Base-by-base conservation (phyloP, 805 yeast species). In the Metschnikowia borealis region DNA sequence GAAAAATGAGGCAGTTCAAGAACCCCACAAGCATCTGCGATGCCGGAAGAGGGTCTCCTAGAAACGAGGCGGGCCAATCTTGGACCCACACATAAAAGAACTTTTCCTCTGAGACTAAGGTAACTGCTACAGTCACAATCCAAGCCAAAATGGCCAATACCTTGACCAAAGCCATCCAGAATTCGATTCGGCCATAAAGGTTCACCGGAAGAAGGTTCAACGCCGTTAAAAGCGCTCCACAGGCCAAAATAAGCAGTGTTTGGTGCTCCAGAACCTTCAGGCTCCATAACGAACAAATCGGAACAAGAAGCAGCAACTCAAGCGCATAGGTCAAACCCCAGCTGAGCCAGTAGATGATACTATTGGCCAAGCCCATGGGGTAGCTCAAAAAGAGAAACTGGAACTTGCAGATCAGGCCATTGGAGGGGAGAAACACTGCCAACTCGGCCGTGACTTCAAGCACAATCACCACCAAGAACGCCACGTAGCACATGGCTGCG, bases 271-370 rank as follows among this genome's bases (percentile, higher is more conserved):
- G 33, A 3, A 46, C 40, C 20, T 39, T 50, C 6, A 46, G 44
- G 23, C 31, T 26, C 64, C 64, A 62, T 36, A 47, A 57, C 17
- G 51, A 29, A 32, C 59, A 50, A 4, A 58, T 51, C 7, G 56
- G 41, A 33, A 47, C 54, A 18, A 61, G 51, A 6, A 63, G 47
- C 29, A 61, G 54, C 29, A 61, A 51, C 38, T 62, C 66, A 20
- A 61, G 48, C 7, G 64, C 64, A 32, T 59, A 55, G 2, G 66
- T 62, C n/a, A 62, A 47, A 15, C 59, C 55, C 66, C 66, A 62
- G 45, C 63, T 59, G 21, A 62, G 37, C 65, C 66, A 62, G 47
- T 60, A 62, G 15, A 62, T 55, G 20, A 60, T 15, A 38, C 59
- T 59, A 38, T 57, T 60, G 18, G 61, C 55, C n/a, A 53, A 37